phyloP scores from a whole-genome alignment of 2,329 filamentous ascomycete genomes.

The Claviceps arundinis region DNA sequence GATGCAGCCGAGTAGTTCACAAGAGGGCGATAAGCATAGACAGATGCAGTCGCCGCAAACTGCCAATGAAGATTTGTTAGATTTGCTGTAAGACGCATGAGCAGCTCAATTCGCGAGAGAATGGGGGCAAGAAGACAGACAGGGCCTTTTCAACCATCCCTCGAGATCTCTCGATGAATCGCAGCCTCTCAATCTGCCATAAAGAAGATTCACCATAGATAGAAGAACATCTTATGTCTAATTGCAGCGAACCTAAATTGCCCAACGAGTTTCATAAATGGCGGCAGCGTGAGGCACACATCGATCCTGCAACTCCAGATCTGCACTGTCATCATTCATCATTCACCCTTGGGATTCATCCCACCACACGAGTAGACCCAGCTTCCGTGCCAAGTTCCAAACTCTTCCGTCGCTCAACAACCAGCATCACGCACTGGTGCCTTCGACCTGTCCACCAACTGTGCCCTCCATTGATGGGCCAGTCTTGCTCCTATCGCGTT shows the following conservation, averaged over 20 bases:
- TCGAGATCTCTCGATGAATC: slow-evolving; percentile 1
- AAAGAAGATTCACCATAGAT: neutral
- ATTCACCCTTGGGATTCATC: neutral
- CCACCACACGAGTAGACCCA: neutral
- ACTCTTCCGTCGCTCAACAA: neutral
- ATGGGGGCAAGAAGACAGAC: neutral
- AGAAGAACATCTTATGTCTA: neutral
- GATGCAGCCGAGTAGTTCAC: slow-evolving; percentile 37
- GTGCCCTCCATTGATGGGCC: slow-evolving; percentile 31
- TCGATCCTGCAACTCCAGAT: neutral
- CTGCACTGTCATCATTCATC: neutral
- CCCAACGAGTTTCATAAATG: neutral
- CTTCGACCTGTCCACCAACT: slow-evolving; percentile 28
- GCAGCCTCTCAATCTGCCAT: neutral
- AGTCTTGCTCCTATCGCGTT: slow-evolving; percentile 40
- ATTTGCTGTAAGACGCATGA: slow-evolving; percentile 23
- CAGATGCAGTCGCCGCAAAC: slow-evolving; percentile 35
- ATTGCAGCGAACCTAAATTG: neutral
- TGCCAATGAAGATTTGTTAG: slow-evolving; percentile 46
- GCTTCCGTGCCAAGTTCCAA: neutral
- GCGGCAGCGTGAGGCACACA: neutral
- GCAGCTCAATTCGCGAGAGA: neutral
- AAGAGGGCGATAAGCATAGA: slow-evolving; percentile 12
- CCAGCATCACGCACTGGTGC: slow-evolving; percentile 9
- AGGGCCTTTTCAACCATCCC: neutral